Base-by-base conservation (phyloP, 208 protist species). In the Naegleria lovaniensis region DNA sequence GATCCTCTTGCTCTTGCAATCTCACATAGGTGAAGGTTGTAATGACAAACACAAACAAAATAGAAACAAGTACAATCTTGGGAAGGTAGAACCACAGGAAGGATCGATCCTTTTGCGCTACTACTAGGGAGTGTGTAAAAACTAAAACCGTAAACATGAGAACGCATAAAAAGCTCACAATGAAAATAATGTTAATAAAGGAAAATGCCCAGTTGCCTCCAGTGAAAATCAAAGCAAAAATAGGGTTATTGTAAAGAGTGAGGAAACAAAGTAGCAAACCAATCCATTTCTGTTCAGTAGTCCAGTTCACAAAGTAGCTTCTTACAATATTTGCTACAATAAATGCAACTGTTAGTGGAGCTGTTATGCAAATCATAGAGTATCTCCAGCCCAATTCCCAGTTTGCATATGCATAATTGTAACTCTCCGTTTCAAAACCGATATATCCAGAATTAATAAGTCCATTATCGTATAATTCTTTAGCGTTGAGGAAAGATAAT, bases 261-360 rank as follows among this genome's bases (percentile, higher is more conserved):
- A 41, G 19, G 2, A 85, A 43, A 25, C 38, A 16, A 5, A 85
- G 33, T 25, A 85, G 22, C 0, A 85, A 15, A 15, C 29, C 29
- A 41, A 43, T 41, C 29, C 29, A 85, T 43, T 85, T 85, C 40
- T 85, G 79, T 43, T 85, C 79, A 39, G 79, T 85, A 39, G 79
- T 19, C 79, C 79, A 85, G 13, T 43, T 39, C 16, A 39, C 13
- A 22, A 85, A 19, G 0, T 39, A 38, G 15, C 33, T 25, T 85
- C 79, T 85, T 1, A 83, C 22, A 67, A 67, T 67, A 67, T 67
- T 67, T 15, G 55, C 55, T 22, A 67, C 19, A 67, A 67, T 67
- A 29, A 67, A 67, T 29, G 55, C 22, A n/a, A 83, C 29, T 36
- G 22, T 15, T 0, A 83, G 33, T 39, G 75, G 75, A 83, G 33